A percentile compares a stretch with the other conserved stretches of the same genome.
phyloP scores from a whole-genome alignment of 2,329 filamentous ascomycete species.

The Calycina herbarum region DNA sequence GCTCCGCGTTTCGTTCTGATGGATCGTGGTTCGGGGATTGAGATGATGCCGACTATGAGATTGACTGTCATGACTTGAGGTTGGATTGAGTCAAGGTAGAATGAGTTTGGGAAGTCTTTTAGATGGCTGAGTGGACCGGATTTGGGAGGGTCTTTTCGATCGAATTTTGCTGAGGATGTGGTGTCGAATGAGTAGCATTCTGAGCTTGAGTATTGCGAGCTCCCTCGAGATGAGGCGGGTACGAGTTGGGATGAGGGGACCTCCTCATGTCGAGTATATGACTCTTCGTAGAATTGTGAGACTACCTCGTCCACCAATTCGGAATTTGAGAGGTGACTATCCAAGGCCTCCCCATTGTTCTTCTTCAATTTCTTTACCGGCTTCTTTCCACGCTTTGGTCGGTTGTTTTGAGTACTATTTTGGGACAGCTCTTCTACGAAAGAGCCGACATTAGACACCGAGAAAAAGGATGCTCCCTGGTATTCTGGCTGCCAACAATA shows the following conservation, averaged over 20 bases:
- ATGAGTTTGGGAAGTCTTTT: slow-evolving; percentile 66
- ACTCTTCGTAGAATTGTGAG: slow-evolving; percentile 75
- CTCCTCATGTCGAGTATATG: slow-evolving; percentile 68
- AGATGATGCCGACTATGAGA: slow-evolving; percentile 77
- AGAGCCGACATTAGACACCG: slow-evolving; percentile 43
- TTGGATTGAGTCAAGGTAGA: slow-evolving; percentile 63
- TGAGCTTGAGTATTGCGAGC: slow-evolving; percentile 31
- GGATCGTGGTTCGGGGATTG: slow-evolving; percentile 64
- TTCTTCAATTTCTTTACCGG: not conserved
- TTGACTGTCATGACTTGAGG: slow-evolving; percentile 84
- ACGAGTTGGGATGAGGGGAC: slow-evolving; percentile 61
- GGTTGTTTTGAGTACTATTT: not conserved
- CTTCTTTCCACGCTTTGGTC: not conserved
- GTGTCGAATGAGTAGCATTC: slow-evolving; percentile 38
- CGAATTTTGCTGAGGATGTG: slow-evolving; percentile 35
- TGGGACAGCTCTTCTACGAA: slow-evolving; percentile 27
- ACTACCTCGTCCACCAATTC: slow-evolving; percentile 41
- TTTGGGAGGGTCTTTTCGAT: slow-evolving; percentile 29
- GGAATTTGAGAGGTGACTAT: slow-evolving; percentile 17
- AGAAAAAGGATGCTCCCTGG: slow-evolving; percentile 49
- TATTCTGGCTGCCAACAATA: slow-evolving; percentile 40
- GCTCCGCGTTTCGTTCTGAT: slow-evolving; percentile 67
- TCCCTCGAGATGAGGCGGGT: slow-evolving; percentile 28
- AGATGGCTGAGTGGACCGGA: slow-evolving; percentile 58
- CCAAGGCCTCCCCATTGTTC: not conserved